A percentile compares a stretch with the other conserved stretches of the same genome.
These are phyloP conservation scores for Penicillium bovifimosum DNA, from an alignment of 495 filamentous ascomycete species.

Conservation along the genomic window DNA sequence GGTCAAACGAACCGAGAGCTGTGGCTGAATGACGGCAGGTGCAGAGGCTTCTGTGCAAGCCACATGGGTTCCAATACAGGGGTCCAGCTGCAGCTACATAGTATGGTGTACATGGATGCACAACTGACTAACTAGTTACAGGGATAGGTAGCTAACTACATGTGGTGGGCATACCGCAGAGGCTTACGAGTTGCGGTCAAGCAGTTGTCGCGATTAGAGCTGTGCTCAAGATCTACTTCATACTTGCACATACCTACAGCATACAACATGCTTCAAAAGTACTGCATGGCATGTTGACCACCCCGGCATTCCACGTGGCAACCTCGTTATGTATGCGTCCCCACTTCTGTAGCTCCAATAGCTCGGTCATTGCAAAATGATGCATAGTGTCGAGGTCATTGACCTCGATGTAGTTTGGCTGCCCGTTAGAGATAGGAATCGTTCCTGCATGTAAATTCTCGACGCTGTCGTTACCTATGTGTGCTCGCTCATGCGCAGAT, in stretches of 20 bases:
- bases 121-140: background rate
- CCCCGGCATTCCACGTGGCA: slow-evolving; percentile 2
- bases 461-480: too few species aligned
- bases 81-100: background rate
- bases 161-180: background rate
- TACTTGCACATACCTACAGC: background rate
- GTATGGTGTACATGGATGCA: background rate
- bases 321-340: background rate
- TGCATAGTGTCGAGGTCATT: background rate
- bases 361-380: background rate
- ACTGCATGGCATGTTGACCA: background rate
- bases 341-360: background rate
- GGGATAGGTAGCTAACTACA: background rate
- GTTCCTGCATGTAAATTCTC: background rate
- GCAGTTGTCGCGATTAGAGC: background rate
- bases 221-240: background rate
- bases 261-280: background rate
- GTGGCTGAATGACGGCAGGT: background rate
- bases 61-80: background rate
- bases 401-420: background rate
- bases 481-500: too few species aligned
- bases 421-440: background rate
- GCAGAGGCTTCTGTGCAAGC: background rate
- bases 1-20: background rate
- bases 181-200: background rate